phyloP scores from a whole-genome alignment of 2,329 filamentous ascomycete species.

The Phyllosticta citrichinensis region DNA sequence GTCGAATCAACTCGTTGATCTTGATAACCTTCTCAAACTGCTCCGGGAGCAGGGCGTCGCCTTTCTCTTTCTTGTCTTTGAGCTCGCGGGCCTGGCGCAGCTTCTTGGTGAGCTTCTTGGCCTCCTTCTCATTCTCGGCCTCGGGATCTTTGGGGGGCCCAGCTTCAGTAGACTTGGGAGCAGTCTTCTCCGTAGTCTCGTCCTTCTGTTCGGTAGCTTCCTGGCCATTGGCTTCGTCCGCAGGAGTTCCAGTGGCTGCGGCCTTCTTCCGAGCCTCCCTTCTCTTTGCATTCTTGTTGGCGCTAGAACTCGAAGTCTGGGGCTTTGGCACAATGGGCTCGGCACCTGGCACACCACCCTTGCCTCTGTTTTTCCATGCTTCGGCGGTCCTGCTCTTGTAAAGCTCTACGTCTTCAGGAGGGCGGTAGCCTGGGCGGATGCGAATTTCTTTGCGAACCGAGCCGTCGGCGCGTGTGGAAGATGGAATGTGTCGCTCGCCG shows the following conservation, averaged over 20 bases:
- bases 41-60: constrained; percentile 75
- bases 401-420: constrained; percentile 88
- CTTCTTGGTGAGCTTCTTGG: constrained; percentile 85
- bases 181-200: constrained; percentile 2
- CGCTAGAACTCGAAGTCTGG: constrained; percentile 39
- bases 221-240: constrained; percentile 16
- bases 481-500: constrained; percentile 81
- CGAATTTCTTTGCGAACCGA: constrained; percentile 90
- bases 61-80: constrained; percentile 81
- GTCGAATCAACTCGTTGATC: constrained; percentile 85
- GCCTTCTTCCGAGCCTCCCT: constrained; percentile 56
- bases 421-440: constrained; percentile 84
- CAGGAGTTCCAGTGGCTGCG: constrained; percentile 41
- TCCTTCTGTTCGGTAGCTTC: constrained; percentile 15
- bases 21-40: constrained; percentile 97
- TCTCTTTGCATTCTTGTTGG: constrained; percentile 81
- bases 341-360: constrained; percentile 64
- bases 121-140: constrained; percentile 83
- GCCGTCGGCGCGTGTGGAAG: constrained; percentile 78
- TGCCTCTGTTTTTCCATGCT: constrained; percentile 67
- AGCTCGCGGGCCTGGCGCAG: constrained; percentile 86
- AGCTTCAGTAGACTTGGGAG: constrained; percentile 15
- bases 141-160: constrained; percentile 48
- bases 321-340: constrained; percentile 42
- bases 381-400: constrained; percentile 92